Evolutionary conservation across 2,329 filamentous ascomycete species (phyloP), one percentile per base, ranked within the genome.

Genomic region (Calonectria pauciramosa): DNA sequence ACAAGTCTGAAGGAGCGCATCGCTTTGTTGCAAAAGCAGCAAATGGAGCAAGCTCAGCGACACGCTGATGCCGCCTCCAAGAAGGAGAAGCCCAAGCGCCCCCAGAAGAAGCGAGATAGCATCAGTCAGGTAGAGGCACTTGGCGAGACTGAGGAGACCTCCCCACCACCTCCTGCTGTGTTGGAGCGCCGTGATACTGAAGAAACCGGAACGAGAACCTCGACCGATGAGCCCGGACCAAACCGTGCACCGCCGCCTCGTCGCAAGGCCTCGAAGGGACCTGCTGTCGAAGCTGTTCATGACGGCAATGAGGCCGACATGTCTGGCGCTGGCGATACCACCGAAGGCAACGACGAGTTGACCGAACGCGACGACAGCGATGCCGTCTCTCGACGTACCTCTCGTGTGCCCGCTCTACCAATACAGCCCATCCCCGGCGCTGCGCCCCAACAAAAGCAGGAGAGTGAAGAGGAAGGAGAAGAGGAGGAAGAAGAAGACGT

Each of bases 1-100:
- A 94, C 95, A 71, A 98, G 95, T 79, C 85, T 99, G 75, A 99
- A 99, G 85, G 97, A 99, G 84, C 92, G 97, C 76, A 98, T 99
- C 86, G 97, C 97, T 34, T 88, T 98, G 68, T 88, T 99, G 20
- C 97, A 99, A 84, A 96, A 95, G 83, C 96, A 99, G 84, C 97
- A 99, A 85, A 88, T 95, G 83, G 97, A 99, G 82, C 95, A 97
- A 83, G 95, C 96, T 7, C 90, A 94, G 76, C 90, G 96, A 68
- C 94, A 96, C 85, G 94, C 94, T 10, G 95, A 97, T 47, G 91
- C 93, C 20, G 89, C 90, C 26, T 89, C 93, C 71, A 97, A 94
- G 87, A 96, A 97, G 84, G 95, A 97, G 81, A 98, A 98, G 85
- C 93, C 95, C 14, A 97, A 96, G 87, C 92, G 93, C 34, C 84